phyloP scores from a whole-genome alignment of 2,329 filamentous ascomycete species.

The Alternaria consortialis region DNA sequence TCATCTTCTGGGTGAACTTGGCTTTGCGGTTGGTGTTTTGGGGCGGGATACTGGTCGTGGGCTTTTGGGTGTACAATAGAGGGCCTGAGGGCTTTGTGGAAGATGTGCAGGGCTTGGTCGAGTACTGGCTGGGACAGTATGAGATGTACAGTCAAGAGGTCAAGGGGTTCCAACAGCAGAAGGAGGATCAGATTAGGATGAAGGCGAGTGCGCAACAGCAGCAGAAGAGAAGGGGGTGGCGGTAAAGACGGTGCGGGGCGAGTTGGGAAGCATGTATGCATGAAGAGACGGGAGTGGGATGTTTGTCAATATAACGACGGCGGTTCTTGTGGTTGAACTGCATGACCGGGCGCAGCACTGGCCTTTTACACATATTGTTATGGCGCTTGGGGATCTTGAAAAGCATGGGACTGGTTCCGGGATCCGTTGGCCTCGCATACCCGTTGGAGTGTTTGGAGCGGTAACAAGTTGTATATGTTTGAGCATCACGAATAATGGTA shows the following conservation, averaged over 20 bases:
- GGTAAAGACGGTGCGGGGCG: slow-evolving; percentile 3
- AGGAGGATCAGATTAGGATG: slow-evolving; percentile 38
- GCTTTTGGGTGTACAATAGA: slow-evolving; percentile 66
- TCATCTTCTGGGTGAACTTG: slow-evolving; percentile 81
- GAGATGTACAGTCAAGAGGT: slow-evolving; percentile 46
- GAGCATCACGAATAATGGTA: slow-evolving; percentile 12
- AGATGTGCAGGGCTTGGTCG: slow-evolving; percentile 59
- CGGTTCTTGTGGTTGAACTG: neutral
- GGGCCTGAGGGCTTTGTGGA: slow-evolving; percentile 70
- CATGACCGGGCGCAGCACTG: neutral
- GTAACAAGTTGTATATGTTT: slow-evolving; percentile 1
- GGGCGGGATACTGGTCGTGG: slow-evolving; percentile 64
- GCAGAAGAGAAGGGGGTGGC: slow-evolving; percentile 23
- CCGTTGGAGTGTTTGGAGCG: neutral
- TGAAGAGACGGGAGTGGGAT: neutral
- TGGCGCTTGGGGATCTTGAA: slow-evolving; percentile 2
- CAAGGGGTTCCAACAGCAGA: slow-evolving; percentile 32
- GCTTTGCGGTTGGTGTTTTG: slow-evolving; percentile 71
- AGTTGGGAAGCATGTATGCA: neutral
- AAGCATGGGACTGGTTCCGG: neutral
- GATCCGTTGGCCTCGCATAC: neutral
- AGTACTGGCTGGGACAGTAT: slow-evolving; percentile 52
- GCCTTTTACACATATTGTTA: neutral
- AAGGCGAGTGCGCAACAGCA: slow-evolving; percentile 27
- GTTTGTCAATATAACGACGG: neutral